These are phyloP conservation scores for Boletus rubroflammeus DNA, from an alignment of 768 basidiomycete species.

Conservation along the genomic window DNA sequence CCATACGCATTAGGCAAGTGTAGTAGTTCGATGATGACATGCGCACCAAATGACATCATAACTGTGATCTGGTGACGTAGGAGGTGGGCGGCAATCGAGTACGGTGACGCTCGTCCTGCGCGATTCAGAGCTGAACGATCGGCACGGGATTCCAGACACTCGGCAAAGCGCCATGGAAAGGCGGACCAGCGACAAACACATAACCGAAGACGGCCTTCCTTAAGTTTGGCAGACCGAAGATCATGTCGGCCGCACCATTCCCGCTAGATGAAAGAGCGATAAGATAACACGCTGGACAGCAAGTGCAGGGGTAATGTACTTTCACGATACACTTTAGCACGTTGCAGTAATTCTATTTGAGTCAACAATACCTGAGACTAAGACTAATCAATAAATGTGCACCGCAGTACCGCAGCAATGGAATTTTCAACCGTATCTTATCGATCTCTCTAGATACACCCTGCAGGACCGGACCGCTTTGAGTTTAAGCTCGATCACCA, in stretches of 20 bases:
- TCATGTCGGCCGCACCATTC: background rate
- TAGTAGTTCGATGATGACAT: slow-evolving; percentile 22
- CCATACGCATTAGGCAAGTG: slow-evolving; percentile 31
- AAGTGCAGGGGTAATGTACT: background rate
- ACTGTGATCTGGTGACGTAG: slow-evolving; percentile 21
- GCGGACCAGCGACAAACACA: background rate
- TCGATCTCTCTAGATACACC: background rate
- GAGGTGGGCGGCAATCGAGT: slow-evolving; percentile 8
- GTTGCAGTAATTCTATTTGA: background rate
- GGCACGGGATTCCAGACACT: background rate
- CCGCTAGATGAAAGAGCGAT: background rate
- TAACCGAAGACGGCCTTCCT: background rate
- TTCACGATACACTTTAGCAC: background rate
- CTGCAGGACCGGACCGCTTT: background rate
- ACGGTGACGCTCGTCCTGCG: background rate
- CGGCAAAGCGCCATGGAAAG: background rate
- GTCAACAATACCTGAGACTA: background rate
- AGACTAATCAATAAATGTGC: background rate
- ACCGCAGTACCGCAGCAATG: background rate
- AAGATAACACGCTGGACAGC: background rate
- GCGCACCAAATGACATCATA: slow-evolving; percentile 29
- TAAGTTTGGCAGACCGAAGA: background rate
- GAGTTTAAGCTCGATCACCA: background rate
- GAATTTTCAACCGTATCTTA: background rate
- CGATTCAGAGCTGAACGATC: background rate